Evolutionary conservation across 495 filamentous ascomycete genomes (phyloP), one percentile per base, ranked within the genome.

Genomic region (Penicillium flavigenum): DNA sequence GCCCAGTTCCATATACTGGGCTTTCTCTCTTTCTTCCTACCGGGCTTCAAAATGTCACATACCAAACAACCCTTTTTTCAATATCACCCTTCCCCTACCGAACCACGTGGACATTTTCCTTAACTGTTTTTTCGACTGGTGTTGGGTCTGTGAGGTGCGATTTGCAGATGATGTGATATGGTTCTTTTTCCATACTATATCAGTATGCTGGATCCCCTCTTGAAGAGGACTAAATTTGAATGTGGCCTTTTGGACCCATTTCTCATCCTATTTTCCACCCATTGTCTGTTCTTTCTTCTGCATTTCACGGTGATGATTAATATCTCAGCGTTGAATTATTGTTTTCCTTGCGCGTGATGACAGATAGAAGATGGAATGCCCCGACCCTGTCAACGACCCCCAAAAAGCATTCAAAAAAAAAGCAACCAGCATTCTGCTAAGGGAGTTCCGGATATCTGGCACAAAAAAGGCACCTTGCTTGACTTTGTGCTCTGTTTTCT

Each of bases 401-500:
- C 31, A 32, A 63, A 67, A 65, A 63, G 63, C 63, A 62, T 62
- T 60, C 51, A 47, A 54, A 53, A 55, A 63, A n/a, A 63, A 61
- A 50, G 53, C 48, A 54, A 46, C 48, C 52, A 61, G 63, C 66
- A 66, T 69, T 52, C 57, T 55, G 59, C 66, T 63, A 82, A 82
- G 83, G 86, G 85, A 82, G 81, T 81, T 92, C 88, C 88, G 88
- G 89, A 91, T 90, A 91, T 90, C 87, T 88, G 84, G 83, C 84
- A 86, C 63, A 66, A 69, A 64, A 53, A 62, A 83, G 63, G 68
- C 78, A 81, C 77, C 71, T 69, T 61, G 51, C 60, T 58, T 66
- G 58, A 63, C 60, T 74, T 75, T 74, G 77, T 73, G 75, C 68
- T 64, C 66, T 71, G 69, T 64, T 56, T 61, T 41, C 36, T 58